Percentiles rank a stretch among this genome's conserved stretches.
These are phyloP conservation scores for Penicillium glabrum DNA, from an alignment of 2,329 filamentous ascomycete species.

Conservation along the genomic window DNA sequence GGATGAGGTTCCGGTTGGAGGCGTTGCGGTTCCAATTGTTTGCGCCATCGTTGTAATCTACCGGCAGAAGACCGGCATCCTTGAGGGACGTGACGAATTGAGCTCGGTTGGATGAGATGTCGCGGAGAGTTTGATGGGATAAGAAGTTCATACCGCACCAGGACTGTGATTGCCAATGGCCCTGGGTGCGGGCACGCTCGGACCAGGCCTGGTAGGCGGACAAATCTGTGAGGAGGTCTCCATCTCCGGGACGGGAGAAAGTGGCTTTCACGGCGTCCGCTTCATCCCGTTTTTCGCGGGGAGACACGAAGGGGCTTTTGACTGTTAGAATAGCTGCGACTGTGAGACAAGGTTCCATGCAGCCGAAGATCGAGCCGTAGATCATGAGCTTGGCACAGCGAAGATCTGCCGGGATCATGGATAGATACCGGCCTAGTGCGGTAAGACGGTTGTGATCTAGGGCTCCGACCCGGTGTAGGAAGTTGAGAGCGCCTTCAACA, in stretches of 20 bases:
- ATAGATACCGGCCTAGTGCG: slow-evolving; percentile 86
- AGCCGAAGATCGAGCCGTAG: slow-evolving; percentile 90
- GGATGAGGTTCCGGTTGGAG: slow-evolving; percentile 55
- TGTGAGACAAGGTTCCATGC: slow-evolving; percentile 81
- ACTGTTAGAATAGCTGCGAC: slow-evolving; percentile 92
- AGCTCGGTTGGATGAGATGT: slow-evolving; percentile 80
- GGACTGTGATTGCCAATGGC: slow-evolving; percentile 49
- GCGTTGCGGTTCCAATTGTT: slow-evolving; percentile 31
- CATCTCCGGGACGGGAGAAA: slow-evolving; percentile 71
- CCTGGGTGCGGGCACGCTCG: slow-evolving; percentile 55
- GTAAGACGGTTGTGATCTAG: slow-evolving; percentile 84
- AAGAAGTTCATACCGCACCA: slow-evolving; percentile 90
- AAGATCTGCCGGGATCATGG: slow-evolving; percentile 90
- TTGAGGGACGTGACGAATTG: slow-evolving; percentile 85
- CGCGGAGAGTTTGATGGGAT: slow-evolving; percentile 76
- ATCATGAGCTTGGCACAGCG: slow-evolving; percentile 94
- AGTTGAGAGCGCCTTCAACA: slow-evolving; percentile 77
- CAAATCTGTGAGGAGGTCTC: slow-evolving; percentile 85
- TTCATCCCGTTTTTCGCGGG: slow-evolving; percentile 77
- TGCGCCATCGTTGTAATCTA: slow-evolving; percentile 46
- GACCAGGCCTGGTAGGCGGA: slow-evolving; percentile 82
- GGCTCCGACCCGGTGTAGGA: slow-evolving; percentile 83
- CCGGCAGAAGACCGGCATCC: slow-evolving; percentile 75
- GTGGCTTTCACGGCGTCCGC: slow-evolving; percentile 72
- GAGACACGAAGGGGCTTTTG: slow-evolving; percentile 81